Percentiles rank a stretch among this genome's conserved stretches.
Conservation (phyloP, 805 yeast genomes). For the Sporopachydermia lactativora region DNA sequence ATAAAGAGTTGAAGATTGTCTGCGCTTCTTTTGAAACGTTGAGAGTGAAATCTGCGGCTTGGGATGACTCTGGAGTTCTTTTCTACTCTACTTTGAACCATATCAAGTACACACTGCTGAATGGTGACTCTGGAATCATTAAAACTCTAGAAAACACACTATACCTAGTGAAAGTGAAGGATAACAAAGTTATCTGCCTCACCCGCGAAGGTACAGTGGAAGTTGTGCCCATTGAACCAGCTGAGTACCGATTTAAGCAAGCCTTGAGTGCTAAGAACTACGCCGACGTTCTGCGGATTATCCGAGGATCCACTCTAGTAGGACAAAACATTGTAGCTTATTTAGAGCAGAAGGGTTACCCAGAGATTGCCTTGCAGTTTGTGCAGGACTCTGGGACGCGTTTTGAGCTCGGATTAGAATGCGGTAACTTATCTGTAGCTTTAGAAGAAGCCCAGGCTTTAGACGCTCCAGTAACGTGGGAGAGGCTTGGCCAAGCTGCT, state of each 20-base stretch:
- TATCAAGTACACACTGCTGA: constrained; percentile 81
- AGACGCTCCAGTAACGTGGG: constrained; percentile 62
- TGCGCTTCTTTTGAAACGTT: constrained; percentile 92
- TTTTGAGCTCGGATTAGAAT: constrained; percentile 89
- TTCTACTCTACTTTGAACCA: constrained; percentile 92
- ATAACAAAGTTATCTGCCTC: constrained; percentile 63
- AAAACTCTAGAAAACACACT: constrained; percentile 83
- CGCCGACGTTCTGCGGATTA: constrained; percentile 81
- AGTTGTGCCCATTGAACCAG: constrained; percentile 72
- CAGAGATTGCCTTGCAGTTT: constrained; percentile 94
- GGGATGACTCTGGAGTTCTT: constrained; percentile 91
- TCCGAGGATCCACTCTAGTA: constrained; percentile 78
- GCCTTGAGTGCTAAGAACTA: constrained; percentile 84
- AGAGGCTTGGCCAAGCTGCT: constrained; percentile 73
- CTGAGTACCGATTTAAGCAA: constrained; percentile 91
- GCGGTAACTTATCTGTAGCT: constrained; percentile 83
- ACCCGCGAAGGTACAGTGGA: constrained; percentile 80
- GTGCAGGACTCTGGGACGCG: constrained; percentile 94
- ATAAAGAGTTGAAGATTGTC: constrained; percentile 58
- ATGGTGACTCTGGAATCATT: constrained; percentile 87
- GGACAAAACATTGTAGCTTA: constrained; percentile 96
- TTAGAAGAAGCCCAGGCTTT: constrained; percentile 72
- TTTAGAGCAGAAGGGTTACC: constrained; percentile 88
- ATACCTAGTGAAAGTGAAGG: constrained; percentile 62
- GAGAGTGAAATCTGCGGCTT: constrained; percentile 90